These are phyloP conservation scores for Pleurotus salmoneostramineus DNA, from an alignment of 768 basidiomycete species.

Conservation along the genomic window DNA sequence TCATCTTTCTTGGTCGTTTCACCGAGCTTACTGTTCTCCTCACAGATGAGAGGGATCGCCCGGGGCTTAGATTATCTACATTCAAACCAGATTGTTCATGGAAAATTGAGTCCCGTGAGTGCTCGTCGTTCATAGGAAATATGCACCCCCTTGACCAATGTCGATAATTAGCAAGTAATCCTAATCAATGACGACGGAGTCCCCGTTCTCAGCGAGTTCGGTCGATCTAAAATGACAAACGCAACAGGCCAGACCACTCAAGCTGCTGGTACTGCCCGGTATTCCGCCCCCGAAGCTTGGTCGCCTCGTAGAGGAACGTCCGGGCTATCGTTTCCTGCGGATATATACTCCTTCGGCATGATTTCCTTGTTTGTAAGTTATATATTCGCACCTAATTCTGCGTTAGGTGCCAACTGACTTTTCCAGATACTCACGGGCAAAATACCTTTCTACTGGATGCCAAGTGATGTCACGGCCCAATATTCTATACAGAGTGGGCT, in stretches of 20 bases:
- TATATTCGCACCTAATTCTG: background rate
- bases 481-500: background rate
- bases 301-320: background rate
- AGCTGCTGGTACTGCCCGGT: background rate
- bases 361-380: background rate
- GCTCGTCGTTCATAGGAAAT: background rate
- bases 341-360: background rate
- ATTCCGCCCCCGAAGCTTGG: background rate
- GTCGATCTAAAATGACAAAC: background rate
- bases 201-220: background rate
- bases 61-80: background rate
- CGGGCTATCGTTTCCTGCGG: background rate
- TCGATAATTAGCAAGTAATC: background rate
- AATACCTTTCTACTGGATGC: background rate
- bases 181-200: background rate
- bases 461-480: background rate
- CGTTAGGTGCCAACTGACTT: background rate
- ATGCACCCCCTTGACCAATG: too few relatives aligned
- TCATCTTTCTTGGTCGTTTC: background rate
- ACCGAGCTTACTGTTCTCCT: background rate
- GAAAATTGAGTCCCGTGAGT: background rate
- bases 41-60: background rate
- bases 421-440: background rate
- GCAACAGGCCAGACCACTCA: background rate
- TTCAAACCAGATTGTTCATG: background rate